These are phyloP conservation scores for Lodderomyces orthopsilosis DNA, from an alignment of 1,139 yeast species.

Conservation along the genomic window DNA sequence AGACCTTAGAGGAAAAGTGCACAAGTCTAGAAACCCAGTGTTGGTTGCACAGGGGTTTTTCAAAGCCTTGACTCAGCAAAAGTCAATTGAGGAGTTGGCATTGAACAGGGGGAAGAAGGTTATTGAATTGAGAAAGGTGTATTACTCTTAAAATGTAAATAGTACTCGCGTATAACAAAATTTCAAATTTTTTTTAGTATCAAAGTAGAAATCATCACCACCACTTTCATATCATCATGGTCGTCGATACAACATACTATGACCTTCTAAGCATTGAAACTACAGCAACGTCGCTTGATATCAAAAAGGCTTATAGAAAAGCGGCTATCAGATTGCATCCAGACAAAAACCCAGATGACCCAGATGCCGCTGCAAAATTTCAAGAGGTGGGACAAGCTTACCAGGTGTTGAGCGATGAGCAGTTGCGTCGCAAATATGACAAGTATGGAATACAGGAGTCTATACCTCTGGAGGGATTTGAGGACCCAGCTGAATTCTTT, in stretches of 20 bases:
- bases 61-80: conserved; percentile 81
- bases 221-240: conserved; percentile 48
- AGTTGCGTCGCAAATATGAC: conserved; percentile 74
- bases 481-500: conserved; percentile 82
- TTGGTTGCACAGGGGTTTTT: conserved; percentile 89
- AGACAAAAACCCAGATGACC: conserved; percentile 89
- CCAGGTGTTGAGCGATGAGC: conserved; percentile 76
- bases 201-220: too few species aligned
- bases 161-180: not conserved
- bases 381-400: conserved; percentile 78
- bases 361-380: conserved; percentile 68
- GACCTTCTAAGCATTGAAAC: conserved; percentile 68
- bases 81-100: conserved; percentile 83
- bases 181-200: not conserved
- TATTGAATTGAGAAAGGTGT: conserved; percentile 87
- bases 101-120: conserved; percentile 92
- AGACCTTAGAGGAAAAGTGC: conserved; percentile 88
- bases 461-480: conserved; percentile 78
- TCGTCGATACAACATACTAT: conserved; percentile 89
- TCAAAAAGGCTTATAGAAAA: conserved; percentile 90
- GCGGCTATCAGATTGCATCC: conserved; percentile 90
- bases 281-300: conserved; percentile 76
- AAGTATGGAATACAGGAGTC: conserved; percentile 84
- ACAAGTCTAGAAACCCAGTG: conserved; percentile 91
- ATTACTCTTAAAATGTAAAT: conserved; percentile 49